phyloP scores from a whole-genome alignment of 768 basidiomycete genomes.

The Rhodotorula babjevae region DNA sequence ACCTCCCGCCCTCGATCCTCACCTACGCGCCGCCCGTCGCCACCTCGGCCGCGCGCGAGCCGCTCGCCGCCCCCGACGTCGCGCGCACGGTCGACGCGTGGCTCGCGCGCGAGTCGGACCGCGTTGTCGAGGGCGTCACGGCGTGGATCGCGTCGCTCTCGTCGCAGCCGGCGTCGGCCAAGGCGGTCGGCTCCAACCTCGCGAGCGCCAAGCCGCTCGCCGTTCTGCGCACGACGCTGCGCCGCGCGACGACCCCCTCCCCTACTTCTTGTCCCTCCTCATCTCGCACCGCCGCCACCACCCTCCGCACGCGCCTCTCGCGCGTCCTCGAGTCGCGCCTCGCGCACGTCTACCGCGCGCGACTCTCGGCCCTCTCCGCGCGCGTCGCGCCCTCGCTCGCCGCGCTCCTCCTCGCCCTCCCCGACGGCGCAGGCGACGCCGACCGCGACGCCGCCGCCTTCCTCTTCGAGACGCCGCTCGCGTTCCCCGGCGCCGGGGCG shows the following conservation, averaged over 20 bases:
- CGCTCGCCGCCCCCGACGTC: not conserved
- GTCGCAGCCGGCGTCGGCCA: no score
- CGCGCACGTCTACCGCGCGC: slow-evolving; percentile 21
- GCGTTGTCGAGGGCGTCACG: slow-evolving; percentile 17
- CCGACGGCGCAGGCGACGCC: not conserved
- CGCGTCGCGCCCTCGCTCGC: slow-evolving; percentile 15
- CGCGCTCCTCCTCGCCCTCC: slow-evolving; percentile 17
- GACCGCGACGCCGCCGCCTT: slow-evolving; percentile 24
- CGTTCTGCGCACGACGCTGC: not conserved
- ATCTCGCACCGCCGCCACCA: not conserved
- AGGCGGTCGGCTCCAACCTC: no score
- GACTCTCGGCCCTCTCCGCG: slow-evolving; percentile 13
- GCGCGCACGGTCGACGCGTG: slow-evolving; percentile 9
- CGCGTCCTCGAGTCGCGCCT: slow-evolving; percentile 20
- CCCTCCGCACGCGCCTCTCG: not conserved
- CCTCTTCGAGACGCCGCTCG: slow-evolving; percentile 33
- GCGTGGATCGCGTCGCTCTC: slow-evolving; percentile 23
- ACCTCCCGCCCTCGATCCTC: slow-evolving; percentile 38
- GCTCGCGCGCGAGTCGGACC: slow-evolving; percentile 11
- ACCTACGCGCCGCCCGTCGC: slow-evolving; percentile 31
- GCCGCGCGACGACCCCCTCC: not conserved
- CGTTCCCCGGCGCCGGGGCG: slow-evolving; percentile 3
- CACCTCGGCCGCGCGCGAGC: not conserved
- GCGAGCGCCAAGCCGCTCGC: slow-evolving; percentile 17
- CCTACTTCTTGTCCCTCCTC: not conserved